These are phyloP conservation scores for Thinopyrum elongatum DNA, from an alignment of 176 grass and related monocot species.

Conservation along the genomic window DNA sequence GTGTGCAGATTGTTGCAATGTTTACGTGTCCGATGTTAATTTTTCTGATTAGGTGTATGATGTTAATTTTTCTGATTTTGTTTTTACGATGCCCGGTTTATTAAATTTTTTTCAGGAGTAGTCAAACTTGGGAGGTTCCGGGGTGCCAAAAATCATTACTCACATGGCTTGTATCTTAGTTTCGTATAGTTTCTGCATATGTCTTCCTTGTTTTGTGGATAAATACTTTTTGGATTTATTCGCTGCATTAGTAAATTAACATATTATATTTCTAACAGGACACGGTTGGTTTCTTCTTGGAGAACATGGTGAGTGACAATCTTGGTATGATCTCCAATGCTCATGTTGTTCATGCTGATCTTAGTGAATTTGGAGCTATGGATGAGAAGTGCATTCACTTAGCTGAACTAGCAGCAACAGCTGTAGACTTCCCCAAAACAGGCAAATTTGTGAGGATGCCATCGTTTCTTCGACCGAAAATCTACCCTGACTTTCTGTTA, in stretches of 20 bases:
- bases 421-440: conserved; percentile 91
- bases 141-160: neutral
- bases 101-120: too few relatives aligned
- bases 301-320: conserved; percentile 93
- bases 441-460: conserved; percentile 79
- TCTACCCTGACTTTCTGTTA: conserved; percentile 90
- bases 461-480: conserved; percentile 58
- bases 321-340: conserved; percentile 92
- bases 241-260: neutral
- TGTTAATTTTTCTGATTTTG: too few relatives aligned
- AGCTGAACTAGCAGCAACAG: conserved; percentile 82
- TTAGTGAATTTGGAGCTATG: conserved; percentile 77
- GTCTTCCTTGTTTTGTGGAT: neutral
- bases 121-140: neutral
- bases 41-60: too few relatives aligned
- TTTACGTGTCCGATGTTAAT: too few relatives aligned
- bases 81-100: too few relatives aligned
- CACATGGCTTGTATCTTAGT: neutral
- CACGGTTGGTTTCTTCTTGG: conserved; percentile 88
- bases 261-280: conserved; percentile 48
- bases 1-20: too few relatives aligned
- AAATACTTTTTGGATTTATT: neutral
- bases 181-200: conserved; percentile 12
- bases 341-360: conserved; percentile 93
- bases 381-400: conserved; percentile 84